phyloP scores from a whole-genome alignment of 2,329 filamentous ascomycete genomes.

The Fusarium sp. region DNA sequence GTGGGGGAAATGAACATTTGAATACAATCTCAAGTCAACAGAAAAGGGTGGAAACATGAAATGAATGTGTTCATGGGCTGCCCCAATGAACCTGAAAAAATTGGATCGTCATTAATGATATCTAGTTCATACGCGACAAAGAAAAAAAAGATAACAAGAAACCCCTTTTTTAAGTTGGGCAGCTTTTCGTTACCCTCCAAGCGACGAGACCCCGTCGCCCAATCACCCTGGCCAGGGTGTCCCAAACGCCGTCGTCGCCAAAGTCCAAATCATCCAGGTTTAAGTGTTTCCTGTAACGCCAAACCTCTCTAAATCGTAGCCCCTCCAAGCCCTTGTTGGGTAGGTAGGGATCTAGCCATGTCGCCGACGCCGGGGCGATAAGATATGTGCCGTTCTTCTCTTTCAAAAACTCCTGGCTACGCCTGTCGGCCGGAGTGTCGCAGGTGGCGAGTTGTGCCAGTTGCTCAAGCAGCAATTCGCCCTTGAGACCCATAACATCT shows the following conservation, averaged over 20 bases:
- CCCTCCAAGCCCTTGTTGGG: conserved; percentile 72
- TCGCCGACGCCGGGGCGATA: conserved; percentile 80
- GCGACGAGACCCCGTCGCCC: conserved; percentile 73
- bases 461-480: conserved; percentile 71
- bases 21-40: conserved; percentile 16
- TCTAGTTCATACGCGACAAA: conserved; percentile 37
- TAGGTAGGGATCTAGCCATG: conserved; percentile 76
- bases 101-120: conserved; percentile 40
- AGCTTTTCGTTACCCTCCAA: conserved; percentile 77
- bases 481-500: conserved; percentile 81
- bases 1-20: conserved; percentile 20
- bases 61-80: conserved; percentile 22
- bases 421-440: conserved; percentile 70
- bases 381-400: conserved; percentile 77
- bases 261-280: conserved; percentile 88
- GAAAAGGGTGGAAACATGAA: conserved; percentile 11
- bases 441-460: conserved; percentile 74
- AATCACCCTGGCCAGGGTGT: conserved; percentile 77
- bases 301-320: conserved; percentile 78
- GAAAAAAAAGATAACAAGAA: conserved; percentile 3
- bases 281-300: conserved; percentile 77
- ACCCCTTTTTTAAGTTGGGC: conserved; percentile 49
- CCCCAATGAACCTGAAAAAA: conserved; percentile 22
- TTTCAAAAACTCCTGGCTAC: conserved; percentile 70
- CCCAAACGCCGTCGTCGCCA: conserved; percentile 81